phyloP scores from a whole-genome alignment of 441 rosid species.

The Jatropha podagrica region DNA sequence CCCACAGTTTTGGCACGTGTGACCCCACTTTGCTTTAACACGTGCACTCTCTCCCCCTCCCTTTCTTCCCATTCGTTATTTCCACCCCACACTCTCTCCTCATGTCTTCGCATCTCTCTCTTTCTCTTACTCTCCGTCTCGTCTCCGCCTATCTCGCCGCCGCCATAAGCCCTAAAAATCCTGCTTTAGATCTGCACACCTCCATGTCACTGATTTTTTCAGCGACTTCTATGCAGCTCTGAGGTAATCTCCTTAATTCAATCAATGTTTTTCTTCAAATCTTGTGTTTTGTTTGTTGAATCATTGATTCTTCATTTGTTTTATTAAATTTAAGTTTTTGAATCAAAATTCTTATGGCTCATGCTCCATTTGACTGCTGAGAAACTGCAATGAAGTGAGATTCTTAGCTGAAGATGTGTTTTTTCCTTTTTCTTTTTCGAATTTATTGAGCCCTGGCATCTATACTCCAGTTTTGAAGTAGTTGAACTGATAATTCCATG shows the following conservation, averaged over 20 bases:
- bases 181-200: background rate
- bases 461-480: background rate
- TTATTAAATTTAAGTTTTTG: background rate
- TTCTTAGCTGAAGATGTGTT: background rate
- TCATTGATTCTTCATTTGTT: background rate
- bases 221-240: slow-evolving; percentile 22
- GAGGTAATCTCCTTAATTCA: slow-evolving; percentile 32
- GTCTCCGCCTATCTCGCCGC: slow-evolving; percentile 5
- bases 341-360: background rate
- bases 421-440: background rate
- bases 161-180: slow-evolving; percentile 14
- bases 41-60: slow-evolving; percentile 35
- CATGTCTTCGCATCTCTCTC: slow-evolving; percentile 15
- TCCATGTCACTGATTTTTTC: slow-evolving; percentile 10
- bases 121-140: slow-evolving; percentile 20
- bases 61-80: slow-evolving; percentile 18
- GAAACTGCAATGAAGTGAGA: background rate
- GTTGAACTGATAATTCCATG: background rate
- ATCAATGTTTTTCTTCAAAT: background rate
- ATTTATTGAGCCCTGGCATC: background rate
- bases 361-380: slow-evolving; percentile 11
- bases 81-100: slow-evolving; percentile 21
- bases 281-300: background rate
- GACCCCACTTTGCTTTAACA: slow-evolving; percentile 26
- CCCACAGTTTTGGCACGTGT: slow-evolving; percentile 41